Evolutionary conservation across 2,329 filamentous ascomycete genomes (phyloP).

Genomic region (Fusarium illudens): DNA sequence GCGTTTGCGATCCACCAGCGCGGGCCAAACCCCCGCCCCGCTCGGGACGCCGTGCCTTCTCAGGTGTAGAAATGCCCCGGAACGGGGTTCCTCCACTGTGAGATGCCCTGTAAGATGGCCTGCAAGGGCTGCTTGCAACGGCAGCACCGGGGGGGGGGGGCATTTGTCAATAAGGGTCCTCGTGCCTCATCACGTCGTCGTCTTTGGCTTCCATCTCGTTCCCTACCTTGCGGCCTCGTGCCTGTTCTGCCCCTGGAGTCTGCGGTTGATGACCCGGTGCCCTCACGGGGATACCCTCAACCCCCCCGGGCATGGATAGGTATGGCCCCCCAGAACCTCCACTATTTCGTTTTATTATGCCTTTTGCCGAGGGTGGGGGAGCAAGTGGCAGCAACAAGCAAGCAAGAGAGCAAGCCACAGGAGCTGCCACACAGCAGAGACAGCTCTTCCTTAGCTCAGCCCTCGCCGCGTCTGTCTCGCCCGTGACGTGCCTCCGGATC

Average conservation of each 20-base stretch:
- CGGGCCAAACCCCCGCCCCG: slow-evolving; percentile 39
- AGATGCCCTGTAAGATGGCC: slow-evolving; percentile 14
- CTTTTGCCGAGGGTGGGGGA: slow-evolving; percentile 37
- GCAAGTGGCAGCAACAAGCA: background rate
- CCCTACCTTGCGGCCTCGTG: background rate
- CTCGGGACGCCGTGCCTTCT: slow-evolving; percentile 31
- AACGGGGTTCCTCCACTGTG: too few species aligned
- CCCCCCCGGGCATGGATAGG: slow-evolving; percentile 18
- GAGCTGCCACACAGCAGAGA: slow-evolving; percentile 6
- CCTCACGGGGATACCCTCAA: slow-evolving; percentile 5
- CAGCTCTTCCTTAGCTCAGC: slow-evolving; percentile 9
- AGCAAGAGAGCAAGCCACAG: slow-evolving; percentile 4
- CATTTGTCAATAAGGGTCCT: background rate
- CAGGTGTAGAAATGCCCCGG: slow-evolving; percentile 25
- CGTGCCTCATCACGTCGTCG: background rate
- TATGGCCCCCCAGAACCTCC: slow-evolving; percentile 22
- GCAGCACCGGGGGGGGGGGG: background rate
- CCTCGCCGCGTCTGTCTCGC: slow-evolving; percentile 16
- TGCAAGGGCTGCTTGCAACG: background rate
- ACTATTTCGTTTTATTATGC: slow-evolving; percentile 20
- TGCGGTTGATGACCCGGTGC: slow-evolving; percentile 7
- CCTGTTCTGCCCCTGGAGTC: background rate
- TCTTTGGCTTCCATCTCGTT: background rate
- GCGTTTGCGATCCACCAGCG: slow-evolving; percentile 36
- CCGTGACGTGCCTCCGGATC: slow-evolving; percentile 36